Base-by-base conservation (phyloP, 768 basidiomycete species). In the Roridomyces roridus region DNA sequence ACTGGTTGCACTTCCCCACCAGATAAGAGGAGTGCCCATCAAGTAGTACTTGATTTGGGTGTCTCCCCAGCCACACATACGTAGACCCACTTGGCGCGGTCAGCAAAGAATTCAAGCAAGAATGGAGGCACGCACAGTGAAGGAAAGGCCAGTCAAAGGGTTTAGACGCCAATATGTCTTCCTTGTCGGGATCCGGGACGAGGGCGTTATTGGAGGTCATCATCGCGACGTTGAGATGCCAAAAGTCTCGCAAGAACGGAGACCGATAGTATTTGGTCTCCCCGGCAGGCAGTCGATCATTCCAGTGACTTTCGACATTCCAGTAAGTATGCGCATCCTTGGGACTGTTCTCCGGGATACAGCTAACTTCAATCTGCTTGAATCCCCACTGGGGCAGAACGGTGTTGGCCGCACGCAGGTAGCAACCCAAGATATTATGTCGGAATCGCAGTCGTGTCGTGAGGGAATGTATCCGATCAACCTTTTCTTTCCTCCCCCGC, bases 161-260 rank as follows among this genome's bases (percentile, higher is more conserved):
- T 64, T 83, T 85, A 29, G 94, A 96, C 0, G 96, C 97, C 47
- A 99, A 86, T 68, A 98, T 94, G 70, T 99, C 97, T 65, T 96
- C 94, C 75, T 98, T 98, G 80, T 99, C 97, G 0, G 96, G 94
- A 67, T 99, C 95, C 1, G 97, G 97, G 36, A 98, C 72, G 51
- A 99, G 88, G 0, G 97, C 96, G 68, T 99, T 99, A 78, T 99
- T 99, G 5, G 97, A 98, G 0, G 96, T 97, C 93, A 96, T 95
- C 97, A 99, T 99, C 8, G 96, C 97, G 23, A 99, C 94, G 68
- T 99, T 99, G 53, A 99, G 85, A 70, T 99, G 96, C 88, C 94
- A 96, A 74, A 99, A 99, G 75, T 99, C 96, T 47, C 91, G 88
- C 42, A 96, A 75, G 83, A 99, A 99, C 0, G 96, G 90, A 2